These are phyloP conservation scores for Allantophomopsis cytisporea DNA, from an alignment of 2,329 filamentous ascomycete genomes.

Conservation along the genomic window DNA sequence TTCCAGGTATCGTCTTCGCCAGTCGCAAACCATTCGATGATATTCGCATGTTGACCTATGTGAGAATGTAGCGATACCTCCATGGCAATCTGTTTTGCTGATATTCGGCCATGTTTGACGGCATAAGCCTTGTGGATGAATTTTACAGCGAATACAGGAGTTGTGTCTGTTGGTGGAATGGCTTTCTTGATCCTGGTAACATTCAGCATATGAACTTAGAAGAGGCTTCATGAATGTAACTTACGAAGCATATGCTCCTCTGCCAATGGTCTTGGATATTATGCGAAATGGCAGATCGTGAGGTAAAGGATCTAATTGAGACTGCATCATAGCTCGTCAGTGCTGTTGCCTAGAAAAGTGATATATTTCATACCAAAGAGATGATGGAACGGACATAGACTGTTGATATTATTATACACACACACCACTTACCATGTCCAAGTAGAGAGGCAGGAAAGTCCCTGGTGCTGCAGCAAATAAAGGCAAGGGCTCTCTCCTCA, in stretches of 20 bases:
- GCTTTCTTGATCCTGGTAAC: constrained; percentile 61
- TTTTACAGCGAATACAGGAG: constrained; percentile 89
- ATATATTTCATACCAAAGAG: not conserved
- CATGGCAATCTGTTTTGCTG: constrained; percentile 78
- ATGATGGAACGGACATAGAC: not conserved
- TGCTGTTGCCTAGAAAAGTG: constrained; percentile 14
- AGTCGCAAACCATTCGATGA: constrained; percentile 83
- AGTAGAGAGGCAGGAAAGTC: not conserved
- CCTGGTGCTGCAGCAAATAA: too few relatives aligned
- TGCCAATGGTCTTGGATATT: constrained; percentile 90
- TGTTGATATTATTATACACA: not conserved
- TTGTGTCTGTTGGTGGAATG: constrained; percentile 51
- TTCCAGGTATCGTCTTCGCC: constrained; percentile 80
- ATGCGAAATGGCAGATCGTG: constrained; percentile 81
- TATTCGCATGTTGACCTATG: constrained; percentile 79
- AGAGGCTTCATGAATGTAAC: constrained; percentile 14
- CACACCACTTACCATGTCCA: constrained; percentile 12
- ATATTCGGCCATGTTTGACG: constrained; percentile 75
- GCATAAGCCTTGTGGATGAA: constrained; percentile 98
- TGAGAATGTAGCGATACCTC: constrained; percentile 85
- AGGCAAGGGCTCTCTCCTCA: too few relatives aligned
- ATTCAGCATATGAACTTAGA: constrained; percentile 5
- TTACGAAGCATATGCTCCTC: constrained; percentile 94
- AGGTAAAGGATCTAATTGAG: constrained; percentile 80
- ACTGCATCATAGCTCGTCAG: constrained; percentile 39